A percentile compares a stretch with the other conserved stretches of the same genome.
Evolutionary conservation across 2,329 filamentous ascomycete genomes (phyloP).

Genomic region (Colletotrichum lini): DNA sequence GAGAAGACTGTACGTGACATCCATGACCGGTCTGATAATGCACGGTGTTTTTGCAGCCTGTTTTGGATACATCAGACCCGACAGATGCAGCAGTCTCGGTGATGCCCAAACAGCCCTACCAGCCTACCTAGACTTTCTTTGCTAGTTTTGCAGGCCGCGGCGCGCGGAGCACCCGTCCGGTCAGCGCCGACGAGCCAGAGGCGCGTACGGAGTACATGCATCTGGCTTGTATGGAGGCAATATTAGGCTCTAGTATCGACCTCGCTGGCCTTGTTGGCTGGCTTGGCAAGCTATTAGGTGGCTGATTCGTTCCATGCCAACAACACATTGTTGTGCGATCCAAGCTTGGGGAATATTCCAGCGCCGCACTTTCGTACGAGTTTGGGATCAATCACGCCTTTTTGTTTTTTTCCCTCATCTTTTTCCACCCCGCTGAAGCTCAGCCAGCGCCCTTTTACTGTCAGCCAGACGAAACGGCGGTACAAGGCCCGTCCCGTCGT

Average conservation of each 20-base stretch:
- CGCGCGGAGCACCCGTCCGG: neutral
- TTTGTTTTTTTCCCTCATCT: neutral
- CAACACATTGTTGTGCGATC: constrained; percentile 1
- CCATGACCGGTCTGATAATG: neutral
- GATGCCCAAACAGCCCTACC: neutral
- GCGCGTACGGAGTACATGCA: constrained; percentile 4
- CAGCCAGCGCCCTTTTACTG: neutral
- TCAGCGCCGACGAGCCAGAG: constrained; percentile 2
- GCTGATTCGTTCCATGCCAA: constrained; percentile 9
- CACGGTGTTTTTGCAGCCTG: too few species aligned
- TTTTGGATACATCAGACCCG: too few species aligned
- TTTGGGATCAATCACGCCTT: neutral
- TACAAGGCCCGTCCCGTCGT: constrained; percentile 25
- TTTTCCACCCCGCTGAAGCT: too few species aligned
- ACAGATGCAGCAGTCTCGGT: neutral
- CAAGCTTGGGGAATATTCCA: constrained; percentile 3
- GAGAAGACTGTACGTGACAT: neutral
- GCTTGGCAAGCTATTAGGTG: neutral
- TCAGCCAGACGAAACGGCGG: constrained; percentile 23
- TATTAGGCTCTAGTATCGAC: constrained; percentile 1
- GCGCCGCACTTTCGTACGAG: constrained; percentile 1
- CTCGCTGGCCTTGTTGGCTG: neutral
- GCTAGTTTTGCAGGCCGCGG: neutral
- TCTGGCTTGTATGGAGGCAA: constrained; percentile 25
- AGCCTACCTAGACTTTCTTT: neutral